Evolutionary conservation across 2,329 filamentous ascomycete species (phyloP).

Genomic region (Zymoseptoria brevis): DNA sequence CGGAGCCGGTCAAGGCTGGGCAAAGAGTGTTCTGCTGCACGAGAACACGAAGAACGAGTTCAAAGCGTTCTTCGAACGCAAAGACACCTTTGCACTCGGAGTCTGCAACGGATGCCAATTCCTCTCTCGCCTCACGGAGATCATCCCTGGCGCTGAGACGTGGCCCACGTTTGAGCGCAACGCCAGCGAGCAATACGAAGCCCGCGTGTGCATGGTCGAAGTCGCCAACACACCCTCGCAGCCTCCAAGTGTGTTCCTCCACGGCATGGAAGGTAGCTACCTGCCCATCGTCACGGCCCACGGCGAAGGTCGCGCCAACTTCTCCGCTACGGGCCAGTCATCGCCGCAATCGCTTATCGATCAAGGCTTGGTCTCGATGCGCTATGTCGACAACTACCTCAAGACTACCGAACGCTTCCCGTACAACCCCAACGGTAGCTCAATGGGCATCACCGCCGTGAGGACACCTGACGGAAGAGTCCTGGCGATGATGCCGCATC

Average conservation of each 20-base stretch:
- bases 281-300: conserved; percentile 85
- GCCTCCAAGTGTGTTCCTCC: conserved; percentile 70
- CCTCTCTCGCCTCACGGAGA: conserved; percentile 69
- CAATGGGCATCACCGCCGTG: conserved; percentile 72
- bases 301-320: conserved; percentile 73
- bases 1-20: conserved; percentile 94
- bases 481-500: conserved; percentile 87
- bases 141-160: conserved; percentile 72
- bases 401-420: conserved; percentile 75
- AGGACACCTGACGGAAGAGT: conserved; percentile 70
- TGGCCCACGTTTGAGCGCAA: conserved; percentile 90
- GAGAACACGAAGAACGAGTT: conserved; percentile 68
- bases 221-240: conserved; percentile 52
- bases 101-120: conserved; percentile 99
- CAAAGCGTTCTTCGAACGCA: conserved; percentile 72
- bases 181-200: conserved; percentile 81
- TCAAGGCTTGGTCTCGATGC: conserved; percentile 64
- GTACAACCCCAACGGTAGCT: conserved; percentile 81
- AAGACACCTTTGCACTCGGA: conserved; percentile 85
- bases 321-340: conserved; percentile 42
- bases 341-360: conserved; percentile 49
- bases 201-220: conserved; percentile 75
- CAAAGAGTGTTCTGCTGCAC: conserved; percentile 84
- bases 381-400: conserved; percentile 78
- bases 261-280: conserved; percentile 74